Conservation (phyloP, 2,329 filamentous ascomycete species). For the Alternaria atra region DNA sequence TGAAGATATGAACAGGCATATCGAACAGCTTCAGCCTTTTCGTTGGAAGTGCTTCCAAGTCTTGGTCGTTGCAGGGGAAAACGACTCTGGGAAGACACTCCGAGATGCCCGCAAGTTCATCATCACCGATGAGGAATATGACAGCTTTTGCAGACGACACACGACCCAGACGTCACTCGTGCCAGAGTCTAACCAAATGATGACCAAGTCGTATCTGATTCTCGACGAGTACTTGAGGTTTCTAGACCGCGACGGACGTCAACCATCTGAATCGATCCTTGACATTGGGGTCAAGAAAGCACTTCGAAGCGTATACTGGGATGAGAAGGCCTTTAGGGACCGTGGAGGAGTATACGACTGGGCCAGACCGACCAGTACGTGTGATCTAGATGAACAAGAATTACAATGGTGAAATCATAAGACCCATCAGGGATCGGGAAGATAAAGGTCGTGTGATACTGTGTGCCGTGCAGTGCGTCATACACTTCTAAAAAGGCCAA, state of each 20-base stretch:
- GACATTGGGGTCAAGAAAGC: constrained; percentile 60
- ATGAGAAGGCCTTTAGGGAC: constrained; percentile 55
- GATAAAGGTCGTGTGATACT: background rate
- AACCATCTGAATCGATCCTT: constrained; percentile 49
- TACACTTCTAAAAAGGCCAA: background rate
- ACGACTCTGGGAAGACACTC: constrained; percentile 52
- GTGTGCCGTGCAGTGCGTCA: background rate
- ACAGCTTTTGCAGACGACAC: constrained; percentile 55
- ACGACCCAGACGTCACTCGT: constrained; percentile 55
- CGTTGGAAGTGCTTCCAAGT: constrained; percentile 67
- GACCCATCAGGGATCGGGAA: background rate
- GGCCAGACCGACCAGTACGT: constrained; percentile 30
- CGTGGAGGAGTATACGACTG: constrained; percentile 63
- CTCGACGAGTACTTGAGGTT: constrained; percentile 64
- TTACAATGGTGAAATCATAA: constrained; percentile 14
- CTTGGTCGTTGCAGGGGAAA: constrained; percentile 63
- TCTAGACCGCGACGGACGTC: constrained; percentile 49
- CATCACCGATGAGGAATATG: constrained; percentile 59
- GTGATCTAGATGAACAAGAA: constrained; percentile 1
- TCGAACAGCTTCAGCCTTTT: constrained; percentile 57
- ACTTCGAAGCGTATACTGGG: constrained; percentile 58
- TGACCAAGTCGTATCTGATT: constrained; percentile 62
- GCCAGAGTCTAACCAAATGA: constrained; percentile 59
- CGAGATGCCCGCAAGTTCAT: constrained; percentile 55
- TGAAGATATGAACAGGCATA: constrained; percentile 52